Conservation (phyloP, 441 rosid genomes). For the Capsella rubella region DNA sequence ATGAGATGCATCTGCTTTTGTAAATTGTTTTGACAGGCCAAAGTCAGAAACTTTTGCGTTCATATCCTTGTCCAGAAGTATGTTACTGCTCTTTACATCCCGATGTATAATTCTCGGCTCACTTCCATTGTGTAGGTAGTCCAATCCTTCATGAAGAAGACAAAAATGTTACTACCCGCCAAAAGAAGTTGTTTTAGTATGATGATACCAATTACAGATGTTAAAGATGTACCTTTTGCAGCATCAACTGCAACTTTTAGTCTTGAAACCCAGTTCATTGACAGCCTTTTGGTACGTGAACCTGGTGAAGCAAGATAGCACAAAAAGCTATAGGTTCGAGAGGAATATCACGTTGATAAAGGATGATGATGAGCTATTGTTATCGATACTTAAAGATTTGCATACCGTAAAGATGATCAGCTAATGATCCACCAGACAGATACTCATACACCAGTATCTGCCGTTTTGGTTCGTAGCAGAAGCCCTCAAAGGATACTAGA, state of each 20-base stretch:
- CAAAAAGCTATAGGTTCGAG: neutral
- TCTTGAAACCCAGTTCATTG: slow-evolving; percentile 90
- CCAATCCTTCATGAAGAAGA: slow-evolving; percentile 65
- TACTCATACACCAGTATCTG: slow-evolving; percentile 93
- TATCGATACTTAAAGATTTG: slow-evolving; percentile 8
- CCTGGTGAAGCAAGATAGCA: slow-evolving; percentile 49
- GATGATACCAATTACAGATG: slow-evolving; percentile 5
- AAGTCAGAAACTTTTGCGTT: slow-evolving; percentile 92
- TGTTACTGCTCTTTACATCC: slow-evolving; percentile 88
- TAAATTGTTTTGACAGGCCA: slow-evolving; percentile 91
- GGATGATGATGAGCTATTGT: slow-evolving; percentile 18
- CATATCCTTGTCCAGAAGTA: slow-evolving; percentile 82
- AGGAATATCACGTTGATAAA: slow-evolving; percentile 6
- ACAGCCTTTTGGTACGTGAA: slow-evolving; percentile 56
- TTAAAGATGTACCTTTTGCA: slow-evolving; percentile 71
- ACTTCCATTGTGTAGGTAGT: slow-evolving; percentile 90
- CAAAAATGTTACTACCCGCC: slow-evolving; percentile 13
- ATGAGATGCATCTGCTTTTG: slow-evolving; percentile 82
- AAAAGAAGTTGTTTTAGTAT: neutral
- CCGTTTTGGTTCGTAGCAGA: slow-evolving; percentile 79
- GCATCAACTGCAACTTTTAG: slow-evolving; percentile 91
- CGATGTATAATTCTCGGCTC: slow-evolving; percentile 91
- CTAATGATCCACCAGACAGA: slow-evolving; percentile 85
- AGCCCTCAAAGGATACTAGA: slow-evolving; percentile 88
- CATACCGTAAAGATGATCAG: slow-evolving; percentile 86